Evolutionary conservation across 768 basidiomycete species (phyloP).

Genomic region (Lentinula detonsa): DNA sequence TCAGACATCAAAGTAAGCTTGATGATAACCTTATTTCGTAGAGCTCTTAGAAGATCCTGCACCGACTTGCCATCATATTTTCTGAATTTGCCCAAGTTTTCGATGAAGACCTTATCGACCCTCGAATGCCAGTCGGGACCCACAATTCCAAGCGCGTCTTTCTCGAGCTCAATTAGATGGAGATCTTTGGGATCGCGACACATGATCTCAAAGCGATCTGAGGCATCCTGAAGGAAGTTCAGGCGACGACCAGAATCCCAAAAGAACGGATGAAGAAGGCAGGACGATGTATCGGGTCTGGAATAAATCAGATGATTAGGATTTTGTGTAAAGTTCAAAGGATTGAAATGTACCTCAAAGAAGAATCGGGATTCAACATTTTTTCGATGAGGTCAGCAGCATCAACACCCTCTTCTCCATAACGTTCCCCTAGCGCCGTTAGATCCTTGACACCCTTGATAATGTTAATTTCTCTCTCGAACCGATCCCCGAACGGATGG

Average conservation of each 20-base stretch:
- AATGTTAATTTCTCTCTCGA: conserved; percentile 92
- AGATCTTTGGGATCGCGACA: conserved; percentile 84
- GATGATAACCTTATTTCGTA: conserved; percentile 74
- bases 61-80: conserved; percentile 93
- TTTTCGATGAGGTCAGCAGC: conserved; percentile 70
- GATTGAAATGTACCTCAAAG: conserved; percentile 51
- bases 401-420: conserved; percentile 94
- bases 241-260: conserved; percentile 87
- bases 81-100: conserved; percentile 93
- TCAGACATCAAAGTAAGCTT: not conserved
- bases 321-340: not conserved
- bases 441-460: conserved; percentile 73
- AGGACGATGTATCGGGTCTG: conserved; percentile 86
- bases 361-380: conserved; percentile 79
- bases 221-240: conserved; percentile 94
- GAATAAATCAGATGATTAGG: not conserved
- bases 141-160: conserved; percentile 60
- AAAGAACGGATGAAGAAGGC: conserved; percentile 92
- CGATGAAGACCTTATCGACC: conserved; percentile 85
- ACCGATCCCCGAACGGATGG: conserved; percentile 93
- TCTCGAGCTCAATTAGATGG: conserved; percentile 70
- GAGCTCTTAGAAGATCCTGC: conserved; percentile 85
- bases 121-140: conserved; percentile 87
- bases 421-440: conserved; percentile 42
- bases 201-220: conserved; percentile 98